These are phyloP conservation scores for Lasiodiplodia sp. DNA, from an alignment of 2,329 filamentous ascomycete species.

Conservation along the genomic window DNA sequence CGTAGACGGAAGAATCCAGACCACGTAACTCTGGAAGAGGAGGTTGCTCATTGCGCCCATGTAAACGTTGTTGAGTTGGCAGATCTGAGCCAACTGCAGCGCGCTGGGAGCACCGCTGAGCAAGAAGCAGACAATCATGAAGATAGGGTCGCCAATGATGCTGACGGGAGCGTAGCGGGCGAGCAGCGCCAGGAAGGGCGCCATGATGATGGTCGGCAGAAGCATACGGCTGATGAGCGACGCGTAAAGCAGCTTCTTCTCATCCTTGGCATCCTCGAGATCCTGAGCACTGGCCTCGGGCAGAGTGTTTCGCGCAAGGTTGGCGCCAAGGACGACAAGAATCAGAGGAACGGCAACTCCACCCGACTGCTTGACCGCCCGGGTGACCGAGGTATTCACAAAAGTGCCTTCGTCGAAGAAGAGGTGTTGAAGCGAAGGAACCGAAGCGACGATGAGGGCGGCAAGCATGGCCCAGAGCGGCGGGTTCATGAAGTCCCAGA, in stretches of 20 bases:
- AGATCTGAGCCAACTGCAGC: conserved; percentile 95
- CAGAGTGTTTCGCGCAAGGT: conserved; percentile 89
- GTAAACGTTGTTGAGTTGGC: conserved; percentile 96
- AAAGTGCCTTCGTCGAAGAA: conserved; percentile 93
- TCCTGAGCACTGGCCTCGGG: conserved; percentile 70
- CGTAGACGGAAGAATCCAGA: conserved; percentile 96
- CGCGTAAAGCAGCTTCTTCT: conserved; percentile 82
- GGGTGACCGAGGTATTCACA: conserved; percentile 89
- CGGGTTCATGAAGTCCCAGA: conserved; percentile 97
- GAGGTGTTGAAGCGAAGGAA: conserved; percentile 79
- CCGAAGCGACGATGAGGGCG: conserved; percentile 88
- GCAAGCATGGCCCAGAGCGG: conserved; percentile 96
- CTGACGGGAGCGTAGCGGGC: conserved; percentile 92
- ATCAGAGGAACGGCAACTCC: conserved; percentile 95
- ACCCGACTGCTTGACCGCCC: conserved; percentile 83
- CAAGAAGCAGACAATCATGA: conserved; percentile 96
- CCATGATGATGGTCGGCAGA: conserved; percentile 89
- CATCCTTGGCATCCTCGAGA: conserved; percentile 71
- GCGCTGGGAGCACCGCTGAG: conserved; percentile 93
- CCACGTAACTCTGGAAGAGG: conserved; percentile 94
- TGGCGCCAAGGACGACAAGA: conserved; percentile 91
- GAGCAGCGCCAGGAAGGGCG: conserved; percentile 81
- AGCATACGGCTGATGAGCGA: conserved; percentile 90
- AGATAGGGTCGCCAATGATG: conserved; percentile 97
- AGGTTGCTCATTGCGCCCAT: conserved; percentile 93